A percentile compares a stretch with the other conserved stretches of the same genome.
phyloP scores from a whole-genome alignment of 192 early-diverging fungal species.

The Linnemannia exigua region DNA sequence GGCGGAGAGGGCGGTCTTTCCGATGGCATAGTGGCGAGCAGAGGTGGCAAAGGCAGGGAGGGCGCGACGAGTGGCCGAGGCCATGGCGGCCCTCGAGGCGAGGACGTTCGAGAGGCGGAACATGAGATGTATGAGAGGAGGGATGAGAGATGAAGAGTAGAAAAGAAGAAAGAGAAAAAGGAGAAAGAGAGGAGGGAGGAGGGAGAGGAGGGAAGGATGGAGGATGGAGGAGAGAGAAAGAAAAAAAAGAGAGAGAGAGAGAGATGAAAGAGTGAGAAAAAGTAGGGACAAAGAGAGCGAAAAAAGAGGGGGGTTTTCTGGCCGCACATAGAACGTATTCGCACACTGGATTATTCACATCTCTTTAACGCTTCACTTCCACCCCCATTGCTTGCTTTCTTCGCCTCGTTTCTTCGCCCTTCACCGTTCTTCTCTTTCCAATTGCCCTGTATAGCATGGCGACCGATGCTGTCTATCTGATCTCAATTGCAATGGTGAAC shows the following conservation, averaged over 20 bases:
- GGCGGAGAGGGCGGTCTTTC: slow-evolving; percentile 52
- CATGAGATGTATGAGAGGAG: slow-evolving; percentile 5
- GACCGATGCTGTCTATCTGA: neutral
- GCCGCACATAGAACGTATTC: too few species aligned
- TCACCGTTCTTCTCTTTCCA: neutral
- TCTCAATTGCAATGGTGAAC: neutral
- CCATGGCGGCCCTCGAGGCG: slow-evolving; percentile 52
- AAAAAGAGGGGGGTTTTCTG: neutral
- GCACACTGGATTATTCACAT: too few species aligned
- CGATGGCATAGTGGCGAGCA: slow-evolving; percentile 53
- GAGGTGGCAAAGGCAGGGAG: slow-evolving; percentile 46
- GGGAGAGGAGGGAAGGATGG: neutral
- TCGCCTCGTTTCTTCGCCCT: too few species aligned
- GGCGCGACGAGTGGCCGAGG: slow-evolving; percentile 51
- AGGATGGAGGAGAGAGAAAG: neutral
- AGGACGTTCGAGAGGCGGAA: slow-evolving; percentile 49
- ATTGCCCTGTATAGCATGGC: neutral
- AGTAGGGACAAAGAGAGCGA: neutral
- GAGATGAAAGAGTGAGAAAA: neutral
- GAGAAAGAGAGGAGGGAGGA: neutral
- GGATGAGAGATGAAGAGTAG: neutral
- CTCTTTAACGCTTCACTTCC: too few species aligned
- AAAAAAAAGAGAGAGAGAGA: neutral
- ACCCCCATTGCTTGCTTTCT: too few species aligned
- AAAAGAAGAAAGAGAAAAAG: neutral